Base-by-base conservation (phyloP, 2,329 filamentous ascomycete species). In the Drechslerella dactyloides region DNA sequence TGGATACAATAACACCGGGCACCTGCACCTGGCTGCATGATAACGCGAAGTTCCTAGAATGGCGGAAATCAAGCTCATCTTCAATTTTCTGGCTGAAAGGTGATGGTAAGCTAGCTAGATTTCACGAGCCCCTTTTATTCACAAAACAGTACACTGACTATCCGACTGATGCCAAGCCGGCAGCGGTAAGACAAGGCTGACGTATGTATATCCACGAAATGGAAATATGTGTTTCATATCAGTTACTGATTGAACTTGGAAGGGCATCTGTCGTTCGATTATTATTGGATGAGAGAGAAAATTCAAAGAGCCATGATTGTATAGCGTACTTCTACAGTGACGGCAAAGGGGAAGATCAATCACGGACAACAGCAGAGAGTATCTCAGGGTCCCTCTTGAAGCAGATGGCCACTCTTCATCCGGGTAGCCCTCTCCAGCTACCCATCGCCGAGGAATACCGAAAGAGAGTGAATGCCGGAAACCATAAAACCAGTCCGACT, bases 281-380 rank as follows among this genome's bases (percentile, higher is more conserved):
- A 2, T 37, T 37, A 37, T 6, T 37, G 33, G 33, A 37, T 7
- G 13, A 37, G 33, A 37, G 17, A 21, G 7, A 21, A 21, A n/a
- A 8, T 52, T 59, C 1, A 48, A 11, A 76, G 78, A 58, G 76
- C 70, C 1, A 66, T 79, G 50, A 78, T 79, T 76, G 62, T 80
- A 79, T 70, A 79, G 79, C 74, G 77, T 77, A n/a, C n/a, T n/a
- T n/a, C n/a, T n/a, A n/a, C 46, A 74, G 77, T 23, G 76, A 77
- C 59, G 75, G 76, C 48, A 52, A 48, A 8, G 56, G 79, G 8
- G 75, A 79, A 11, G 56, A 77, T 0, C 73, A 74, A 1, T 74
- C 80, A n/a, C n/a, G n/a, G n/a, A n/a, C 15, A 68, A 80, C 1
- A 78, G 74, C 48, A 37, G 6, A 6, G 7, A 37, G 33, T 37